These are phyloP conservation scores for Phytophthora fragariaefolia DNA, from an alignment of 352 stramenopile genomes.

Conservation along the genomic window DNA sequence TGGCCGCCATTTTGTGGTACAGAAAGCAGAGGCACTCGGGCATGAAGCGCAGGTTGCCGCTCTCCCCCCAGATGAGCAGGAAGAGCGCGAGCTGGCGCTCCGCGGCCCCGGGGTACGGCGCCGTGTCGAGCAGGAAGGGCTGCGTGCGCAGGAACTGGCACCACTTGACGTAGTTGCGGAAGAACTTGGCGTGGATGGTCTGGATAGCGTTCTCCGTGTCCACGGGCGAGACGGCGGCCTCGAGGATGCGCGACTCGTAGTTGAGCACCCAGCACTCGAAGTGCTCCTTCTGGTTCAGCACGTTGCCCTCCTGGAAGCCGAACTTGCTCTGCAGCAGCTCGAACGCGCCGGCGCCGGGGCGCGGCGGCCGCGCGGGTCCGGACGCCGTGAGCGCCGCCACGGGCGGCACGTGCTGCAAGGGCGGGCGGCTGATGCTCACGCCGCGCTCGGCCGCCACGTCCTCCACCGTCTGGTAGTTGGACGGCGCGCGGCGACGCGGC, in stretches of 20 bases:
- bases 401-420: conserved; percentile 24
- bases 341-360: conserved; percentile 59
- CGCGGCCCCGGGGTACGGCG: conserved; percentile 36
- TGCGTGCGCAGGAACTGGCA: conserved; percentile 92
- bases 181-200: conserved; percentile 94
- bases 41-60: conserved; percentile 89
- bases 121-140: conserved; percentile 78
- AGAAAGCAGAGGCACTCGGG: conserved; percentile 90
- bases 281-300: conserved; percentile 88
- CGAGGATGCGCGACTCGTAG: conserved; percentile 69
- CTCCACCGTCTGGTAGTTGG: conserved; percentile 86
- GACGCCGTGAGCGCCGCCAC: conserved; percentile 26
- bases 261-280: conserved; percentile 88
- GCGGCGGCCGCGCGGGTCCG: conserved; percentile 27
- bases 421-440: conserved; percentile 43
- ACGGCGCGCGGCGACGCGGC: conserved; percentile 61
- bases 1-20: conserved; percentile 82
- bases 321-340: conserved; percentile 86
- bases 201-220: conserved; percentile 70
- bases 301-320: conserved; percentile 87
- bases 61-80: conserved; percentile 88
- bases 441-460: conserved; percentile 57
- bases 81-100: conserved; percentile 83
- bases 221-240: conserved; percentile 18
- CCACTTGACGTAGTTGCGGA: conserved; percentile 95